These are phyloP conservation scores for Moesziomyces sp. DNA, from an alignment of 1,284 basidiomycete genomes.

Conservation along the genomic window DNA sequence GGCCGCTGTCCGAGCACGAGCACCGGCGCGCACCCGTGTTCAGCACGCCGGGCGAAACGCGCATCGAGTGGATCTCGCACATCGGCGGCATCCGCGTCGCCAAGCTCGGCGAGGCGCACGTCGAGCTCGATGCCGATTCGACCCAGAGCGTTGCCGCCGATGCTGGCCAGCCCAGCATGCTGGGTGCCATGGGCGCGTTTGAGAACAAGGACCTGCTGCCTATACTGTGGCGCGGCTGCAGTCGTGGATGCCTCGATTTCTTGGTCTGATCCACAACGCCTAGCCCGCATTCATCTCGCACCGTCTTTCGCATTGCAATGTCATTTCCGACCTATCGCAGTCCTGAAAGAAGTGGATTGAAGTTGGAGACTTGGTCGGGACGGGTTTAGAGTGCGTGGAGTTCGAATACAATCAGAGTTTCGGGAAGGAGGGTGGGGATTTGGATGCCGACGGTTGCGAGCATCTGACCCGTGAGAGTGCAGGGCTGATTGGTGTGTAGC, in stretches of 20 bases:
- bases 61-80: constrained; percentile 65
- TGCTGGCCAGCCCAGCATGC: constrained; percentile 14
- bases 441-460: too few species aligned
- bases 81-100: constrained; percentile 59
- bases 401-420: too few species aligned
- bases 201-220: constrained; percentile 47
- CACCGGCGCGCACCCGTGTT: constrained; percentile 54
- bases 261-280: constrained; percentile 15
- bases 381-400: too few species aligned
- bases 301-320: too few species aligned
- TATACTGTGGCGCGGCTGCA: constrained; percentile 52
- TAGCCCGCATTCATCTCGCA: too few species aligned
- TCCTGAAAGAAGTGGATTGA: too few species aligned
- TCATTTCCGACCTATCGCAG: too few species aligned
- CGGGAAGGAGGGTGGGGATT: too few species aligned
- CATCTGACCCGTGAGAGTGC: too few species aligned
- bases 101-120: constrained; percentile 34
- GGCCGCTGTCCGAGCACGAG: constrained; percentile 41
- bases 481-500: too few species aligned
- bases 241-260: constrained; percentile 48
- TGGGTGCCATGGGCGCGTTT: constrained; percentile 35
- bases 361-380: too few species aligned
- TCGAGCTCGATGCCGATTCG: constrained; percentile 18
- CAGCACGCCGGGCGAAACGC: constrained; percentile 41
- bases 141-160: neutral